Base-by-base conservation (phyloP, 345 rosid genomes). In the Hibiscus syriacus region DNA sequence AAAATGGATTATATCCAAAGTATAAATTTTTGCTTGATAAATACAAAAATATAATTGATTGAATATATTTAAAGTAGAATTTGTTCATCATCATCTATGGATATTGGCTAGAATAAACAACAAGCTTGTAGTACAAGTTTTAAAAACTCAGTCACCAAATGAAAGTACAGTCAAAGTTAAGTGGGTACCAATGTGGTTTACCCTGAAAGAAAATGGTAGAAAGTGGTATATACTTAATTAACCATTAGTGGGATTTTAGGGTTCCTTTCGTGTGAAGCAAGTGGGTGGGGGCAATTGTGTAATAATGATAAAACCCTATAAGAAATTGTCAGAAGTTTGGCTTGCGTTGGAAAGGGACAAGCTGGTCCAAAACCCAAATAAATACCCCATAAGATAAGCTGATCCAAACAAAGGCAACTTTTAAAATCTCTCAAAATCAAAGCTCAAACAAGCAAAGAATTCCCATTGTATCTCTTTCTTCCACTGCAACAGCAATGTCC, bases 261-360 rank as follows among this genome's bases (percentile, higher is more conserved):
- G 79, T 87, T 90, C 74, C 96, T 80, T 85, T 85, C 82, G 75
- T 59, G 61, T 62, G 81, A 85, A 90, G 91, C 79, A 85, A 90
- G 84, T 52, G 75, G 80, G 8, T 80, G 5, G 32, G 38, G 72
- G 72, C 71, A 74, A 66, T 68, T 58, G 53, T 26, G 83, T 67
- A 52, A 72, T 45, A 41, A 49, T 49, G 11, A 49, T 7, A 49
- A 49, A 49, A 6, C 19, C 0, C 17, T 5, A 12, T 26, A 14
- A 26, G 19, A 20, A 55, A 36, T 14, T 5, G 2, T 16, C 50
- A 62, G 19, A 34, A 53, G 29, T 62, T n/a, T 60, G 53, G 62
- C 75, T 34, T 53, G 72, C 43, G 73, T 52, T 70, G 82, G 75
- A 75, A 75, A 71, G 64, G 65, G 80, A 71, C 72, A 72, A 16